Conservation (phyloP, 345 rosid species). For the Excoecaria cochinchinensis region DNA sequence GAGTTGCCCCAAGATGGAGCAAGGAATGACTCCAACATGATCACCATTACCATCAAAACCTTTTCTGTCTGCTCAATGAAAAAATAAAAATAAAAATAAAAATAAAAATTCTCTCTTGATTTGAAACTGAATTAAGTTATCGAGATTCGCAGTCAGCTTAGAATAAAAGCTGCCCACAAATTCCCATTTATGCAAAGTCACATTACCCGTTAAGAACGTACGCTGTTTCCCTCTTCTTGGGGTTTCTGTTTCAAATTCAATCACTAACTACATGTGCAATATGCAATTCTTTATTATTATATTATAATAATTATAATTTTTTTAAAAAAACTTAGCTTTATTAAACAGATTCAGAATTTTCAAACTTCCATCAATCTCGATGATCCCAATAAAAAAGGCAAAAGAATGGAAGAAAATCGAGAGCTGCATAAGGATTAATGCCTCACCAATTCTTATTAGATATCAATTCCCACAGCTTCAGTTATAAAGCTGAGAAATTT, state of each 20-base stretch:
- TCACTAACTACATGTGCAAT: constrained; percentile 17
- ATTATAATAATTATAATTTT: neutral
- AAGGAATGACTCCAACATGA: constrained; percentile 47
- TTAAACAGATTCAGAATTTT: neutral
- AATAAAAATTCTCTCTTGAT: neutral
- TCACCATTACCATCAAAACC: neutral
- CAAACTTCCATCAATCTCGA: neutral
- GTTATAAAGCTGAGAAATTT: neutral
- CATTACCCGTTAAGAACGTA: constrained; percentile 17
- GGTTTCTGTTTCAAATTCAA: constrained; percentile 24
- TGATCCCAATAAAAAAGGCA: too few species aligned
- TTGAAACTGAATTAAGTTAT: constrained; percentile 31
- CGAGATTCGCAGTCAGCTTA: constrained; percentile 51
- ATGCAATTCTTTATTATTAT: neutral
- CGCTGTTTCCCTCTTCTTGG: constrained; percentile 29
- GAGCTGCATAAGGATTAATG: too few species aligned
- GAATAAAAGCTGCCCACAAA: constrained; percentile 25
- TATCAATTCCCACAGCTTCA: neutral
- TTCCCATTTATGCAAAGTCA: neutral
- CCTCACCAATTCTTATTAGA: neutral
- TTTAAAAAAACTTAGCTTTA: neutral
- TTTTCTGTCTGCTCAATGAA: neutral
- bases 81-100: neutral
- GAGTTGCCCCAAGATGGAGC: constrained; percentile 46
- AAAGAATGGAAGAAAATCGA: too few species aligned